These are phyloP conservation scores for Monarda citriodora DNA, from an alignment of 305 asterid species.

Conservation along the genomic window DNA sequence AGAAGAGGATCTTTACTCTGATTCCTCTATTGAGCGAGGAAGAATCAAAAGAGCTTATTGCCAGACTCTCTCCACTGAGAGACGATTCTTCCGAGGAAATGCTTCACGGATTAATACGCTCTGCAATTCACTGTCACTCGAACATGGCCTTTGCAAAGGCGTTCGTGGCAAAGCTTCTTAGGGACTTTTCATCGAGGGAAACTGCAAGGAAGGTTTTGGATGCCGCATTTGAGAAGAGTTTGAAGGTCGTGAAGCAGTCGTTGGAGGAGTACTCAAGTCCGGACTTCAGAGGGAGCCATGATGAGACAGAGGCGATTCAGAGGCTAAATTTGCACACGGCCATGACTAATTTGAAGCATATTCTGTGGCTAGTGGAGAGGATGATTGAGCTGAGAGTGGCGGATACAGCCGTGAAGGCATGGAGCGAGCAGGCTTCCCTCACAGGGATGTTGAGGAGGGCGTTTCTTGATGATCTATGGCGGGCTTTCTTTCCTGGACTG, in stretches of 20 bases:
- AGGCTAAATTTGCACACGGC: conserved; percentile 89
- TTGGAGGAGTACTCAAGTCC: conserved; percentile 96
- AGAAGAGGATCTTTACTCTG: conserved; percentile 48
- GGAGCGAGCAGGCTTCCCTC: conserved; percentile 83
- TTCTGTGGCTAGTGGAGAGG: conserved; percentile 94
- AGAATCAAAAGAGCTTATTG: conserved; percentile 71
- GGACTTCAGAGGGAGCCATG: conserved; percentile 78
- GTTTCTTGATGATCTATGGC: conserved; percentile 81
- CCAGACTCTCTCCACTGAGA: conserved; percentile 59
- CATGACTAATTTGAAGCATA: conserved; percentile 76
- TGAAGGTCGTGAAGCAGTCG: conserved; percentile 73
- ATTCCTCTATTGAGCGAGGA: conserved; percentile 64
- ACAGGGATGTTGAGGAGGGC: conserved; percentile 79
- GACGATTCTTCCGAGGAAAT: conserved; percentile 67
- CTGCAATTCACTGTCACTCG: conserved; percentile 73
- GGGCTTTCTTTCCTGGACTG: conserved; percentile 76
- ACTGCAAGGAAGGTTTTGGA: conserved; percentile 75
- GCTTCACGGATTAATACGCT: conserved; percentile 70
- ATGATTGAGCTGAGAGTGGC: conserved; percentile 94
- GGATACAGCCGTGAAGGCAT: conserved; percentile 75
- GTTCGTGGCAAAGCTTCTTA: conserved; percentile 82
- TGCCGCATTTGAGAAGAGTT: conserved; percentile 59
- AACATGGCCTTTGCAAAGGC: conserved; percentile 84
- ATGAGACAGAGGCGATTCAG: conserved; percentile 91
- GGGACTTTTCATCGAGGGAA: conserved; percentile 79